phyloP scores from a whole-genome alignment of 768 basidiomycete species.

The Mycena capillaripes region DNA sequence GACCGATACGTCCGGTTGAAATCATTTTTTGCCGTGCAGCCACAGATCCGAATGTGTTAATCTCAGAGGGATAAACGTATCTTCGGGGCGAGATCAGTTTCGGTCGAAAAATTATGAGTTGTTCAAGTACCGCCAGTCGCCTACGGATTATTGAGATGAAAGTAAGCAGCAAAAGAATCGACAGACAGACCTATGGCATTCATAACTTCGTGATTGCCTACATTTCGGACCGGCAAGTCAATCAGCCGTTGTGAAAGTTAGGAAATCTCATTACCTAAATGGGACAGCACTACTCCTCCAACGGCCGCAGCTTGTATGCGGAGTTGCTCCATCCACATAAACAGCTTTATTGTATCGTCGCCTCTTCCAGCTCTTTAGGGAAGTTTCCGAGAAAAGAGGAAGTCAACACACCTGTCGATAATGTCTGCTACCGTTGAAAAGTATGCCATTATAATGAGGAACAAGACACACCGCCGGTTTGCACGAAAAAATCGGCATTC shows the following conservation, averaged over 20 bases:
- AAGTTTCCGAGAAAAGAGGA: not conserved
- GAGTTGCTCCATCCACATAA: constrained; percentile 86
- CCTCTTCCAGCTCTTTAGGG: constrained; percentile 64
- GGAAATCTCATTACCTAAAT: constrained; percentile 60
- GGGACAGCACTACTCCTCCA: constrained; percentile 82
- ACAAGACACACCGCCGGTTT: constrained; percentile 71
- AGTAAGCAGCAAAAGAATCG: constrained; percentile 3
- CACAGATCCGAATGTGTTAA: constrained; percentile 84
- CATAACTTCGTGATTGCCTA: constrained; percentile 96
- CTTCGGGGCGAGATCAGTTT: constrained; percentile 50
- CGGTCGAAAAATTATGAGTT: not conserved
- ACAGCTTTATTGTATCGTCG: constrained; percentile 90
- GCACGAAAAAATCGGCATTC: constrained; percentile 87
- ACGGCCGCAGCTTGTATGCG: constrained; percentile 77
- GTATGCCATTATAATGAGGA: not conserved
- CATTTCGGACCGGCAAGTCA: not conserved
- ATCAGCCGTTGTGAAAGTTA: not conserved
- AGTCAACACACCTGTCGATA: constrained; percentile 79
- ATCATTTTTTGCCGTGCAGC: constrained; percentile 80
- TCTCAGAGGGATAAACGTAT: constrained; percentile 88
- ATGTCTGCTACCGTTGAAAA: constrained; percentile 76
- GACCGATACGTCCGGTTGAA: constrained; percentile 82
- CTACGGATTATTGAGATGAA: constrained; percentile 50
- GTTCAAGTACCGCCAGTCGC: constrained; percentile 83
- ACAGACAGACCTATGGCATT: constrained; percentile 77